Base-by-base conservation (phyloP, 352 stramenopile genomes). In the Phytopythium delawarense region DNA sequence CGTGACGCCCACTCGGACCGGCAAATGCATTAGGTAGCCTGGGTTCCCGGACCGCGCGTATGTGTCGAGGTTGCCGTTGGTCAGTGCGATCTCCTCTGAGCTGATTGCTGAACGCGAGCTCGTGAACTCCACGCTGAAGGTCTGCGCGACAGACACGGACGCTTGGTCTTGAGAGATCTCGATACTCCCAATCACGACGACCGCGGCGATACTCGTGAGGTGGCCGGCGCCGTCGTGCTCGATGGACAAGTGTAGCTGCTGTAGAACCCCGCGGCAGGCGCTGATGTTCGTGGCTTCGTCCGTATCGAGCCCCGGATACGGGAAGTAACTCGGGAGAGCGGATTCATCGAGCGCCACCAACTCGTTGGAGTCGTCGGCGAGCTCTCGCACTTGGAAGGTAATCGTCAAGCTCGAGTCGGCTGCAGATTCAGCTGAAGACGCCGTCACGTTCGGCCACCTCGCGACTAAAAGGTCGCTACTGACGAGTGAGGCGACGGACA, bases 41-140 rank as follows among this genome's bases (percentile, higher is more conserved):
- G 75, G 75, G 23, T 78, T 81, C 0, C 75, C 75, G 0, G 75
- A 84, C 2, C 75, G 70, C 28, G 61, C 37, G 30, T 78, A 81
- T 4, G 62, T 70, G 20, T 69, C 40, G 1, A 79, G 1, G 61
- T 84, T 84, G 4, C 75, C 72, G 18, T 71, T 68, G 16, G 59
- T 37, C 11, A 84, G 59, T 13, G 72, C 71, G 18, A 75, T 59
- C 20, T 69, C 18, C 0, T 46, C 39, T 2, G n/a, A 48, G 20
- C 40, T 23, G 25, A 79, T 63, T 0, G 48, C 8, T 7, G 35
- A 30, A 0, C 45, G 35, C 0, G 63, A 65, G 59, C 70, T 83
- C 32, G 66, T 18, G 21, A 83, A 83, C 4, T n/a, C 37, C 4
- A 77, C 65, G 7, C 67, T 67, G 60, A 79, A 81, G 0, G 64